Conservation (phyloP, 441 rosid genomes). For the Gossypium gossypioides region DNA sequence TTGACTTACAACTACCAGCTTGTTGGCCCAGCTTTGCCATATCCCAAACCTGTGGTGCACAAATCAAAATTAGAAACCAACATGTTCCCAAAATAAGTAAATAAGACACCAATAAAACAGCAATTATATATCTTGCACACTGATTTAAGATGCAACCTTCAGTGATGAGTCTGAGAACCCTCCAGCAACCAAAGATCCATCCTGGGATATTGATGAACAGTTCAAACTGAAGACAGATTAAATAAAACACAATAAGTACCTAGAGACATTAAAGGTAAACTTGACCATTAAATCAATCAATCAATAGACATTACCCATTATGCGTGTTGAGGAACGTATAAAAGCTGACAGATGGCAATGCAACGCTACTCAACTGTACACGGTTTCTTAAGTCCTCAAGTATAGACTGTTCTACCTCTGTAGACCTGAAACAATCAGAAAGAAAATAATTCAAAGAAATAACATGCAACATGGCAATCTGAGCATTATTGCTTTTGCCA, state of each 20-base stretch:
- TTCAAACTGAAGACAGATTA: slow-evolving; percentile 41
- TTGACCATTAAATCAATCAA: slow-evolving; percentile 5
- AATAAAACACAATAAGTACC: slow-evolving; percentile 8
- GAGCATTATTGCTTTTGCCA: not conserved
- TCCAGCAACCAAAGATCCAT: slow-evolving; percentile 93
- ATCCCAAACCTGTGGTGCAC: slow-evolving; percentile 69
- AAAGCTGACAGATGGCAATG: slow-evolving; percentile 88
- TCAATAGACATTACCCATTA: slow-evolving; percentile 48
- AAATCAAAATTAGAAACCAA: slow-evolving; percentile 22
- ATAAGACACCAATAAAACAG: slow-evolving; percentile 17
- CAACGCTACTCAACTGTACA: slow-evolving; percentile 70
- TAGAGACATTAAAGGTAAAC: not conserved
- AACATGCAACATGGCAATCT: not conserved
- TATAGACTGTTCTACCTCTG: slow-evolving; percentile 80
- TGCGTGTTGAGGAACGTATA: slow-evolving; percentile 86
- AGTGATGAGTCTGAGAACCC: slow-evolving; percentile 94
- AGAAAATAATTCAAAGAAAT: not conserved
- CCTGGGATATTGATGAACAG: slow-evolving; percentile 83
- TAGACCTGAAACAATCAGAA: slow-evolving; percentile 40
- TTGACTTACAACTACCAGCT: slow-evolving; percentile 44
- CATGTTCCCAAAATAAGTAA: not conserved
- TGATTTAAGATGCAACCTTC: slow-evolving; percentile 41
- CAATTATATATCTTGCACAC: slow-evolving; percentile 4
- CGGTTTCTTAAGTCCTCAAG: slow-evolving; percentile 93
- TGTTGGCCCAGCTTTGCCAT: slow-evolving; percentile 89